Conservation (phyloP, 1,284 basidiomycete species). For the Leccinum cinnamomeum region DNA sequence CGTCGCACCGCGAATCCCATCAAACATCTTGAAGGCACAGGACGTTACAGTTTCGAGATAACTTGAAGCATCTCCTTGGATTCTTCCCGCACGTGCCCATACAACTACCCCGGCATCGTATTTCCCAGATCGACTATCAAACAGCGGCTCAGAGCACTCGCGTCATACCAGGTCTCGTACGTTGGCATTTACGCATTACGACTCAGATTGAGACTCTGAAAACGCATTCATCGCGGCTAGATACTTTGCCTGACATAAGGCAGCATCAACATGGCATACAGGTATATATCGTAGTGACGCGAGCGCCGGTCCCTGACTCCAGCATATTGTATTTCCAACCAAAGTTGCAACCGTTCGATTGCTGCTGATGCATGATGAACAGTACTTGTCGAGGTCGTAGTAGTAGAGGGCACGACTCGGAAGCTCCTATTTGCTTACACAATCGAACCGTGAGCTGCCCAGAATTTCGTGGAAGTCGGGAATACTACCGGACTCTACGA, state of each 20-base stretch:
- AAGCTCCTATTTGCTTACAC: too few relatives aligned
- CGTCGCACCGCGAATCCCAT: background rate
- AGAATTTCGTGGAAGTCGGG: too few relatives aligned
- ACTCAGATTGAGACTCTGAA: background rate
- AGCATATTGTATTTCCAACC: too few relatives aligned
- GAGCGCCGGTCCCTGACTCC: too few relatives aligned
- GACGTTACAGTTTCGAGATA: too few relatives aligned
- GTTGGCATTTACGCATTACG: background rate
- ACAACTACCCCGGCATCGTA: background rate
- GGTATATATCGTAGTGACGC: background rate
- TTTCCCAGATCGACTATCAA: background rate
- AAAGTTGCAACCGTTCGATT: too few relatives aligned
- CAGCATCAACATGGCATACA: background rate
- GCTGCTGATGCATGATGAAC: too few relatives aligned
- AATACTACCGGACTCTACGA: background rate
- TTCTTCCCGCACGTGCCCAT: background rate
- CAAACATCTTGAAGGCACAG: background rate
- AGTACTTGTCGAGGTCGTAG: too few relatives aligned
- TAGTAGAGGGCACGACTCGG: too few relatives aligned
- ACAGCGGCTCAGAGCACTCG: too few relatives aligned
- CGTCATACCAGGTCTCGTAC: too few relatives aligned
- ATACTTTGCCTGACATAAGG: background rate
- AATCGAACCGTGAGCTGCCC: too few relatives aligned
- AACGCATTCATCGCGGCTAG: background rate
- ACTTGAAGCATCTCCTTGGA: background rate